Percentiles rank a stretch among this genome's conserved stretches.
Conservation (phyloP, 148 eudicot species). For the Rheum nobile region DNA sequence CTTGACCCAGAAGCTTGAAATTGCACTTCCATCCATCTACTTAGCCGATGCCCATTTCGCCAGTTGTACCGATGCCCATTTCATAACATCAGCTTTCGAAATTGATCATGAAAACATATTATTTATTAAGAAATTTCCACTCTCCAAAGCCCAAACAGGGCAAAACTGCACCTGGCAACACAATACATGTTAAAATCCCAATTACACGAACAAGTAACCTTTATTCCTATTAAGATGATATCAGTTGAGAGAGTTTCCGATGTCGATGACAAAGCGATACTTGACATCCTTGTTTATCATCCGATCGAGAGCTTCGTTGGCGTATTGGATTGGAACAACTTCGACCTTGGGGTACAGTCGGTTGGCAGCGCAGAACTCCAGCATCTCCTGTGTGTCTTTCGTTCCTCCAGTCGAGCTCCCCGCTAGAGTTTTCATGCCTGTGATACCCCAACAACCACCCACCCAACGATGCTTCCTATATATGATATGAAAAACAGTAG, state of each 20-base stretch:
- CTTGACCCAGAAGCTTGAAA: background rate
- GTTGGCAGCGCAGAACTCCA: conserved; percentile 56
- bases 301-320: conserved; percentile 71
- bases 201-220: too few relatives aligned
- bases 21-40: background rate
- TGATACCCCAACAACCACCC: too few relatives aligned
- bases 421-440: too few relatives aligned
- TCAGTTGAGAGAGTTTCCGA: conserved; percentile 45
- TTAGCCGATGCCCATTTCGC: background rate
- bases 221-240: background rate
- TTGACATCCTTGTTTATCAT: conserved; percentile 65
- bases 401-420: too few relatives aligned
- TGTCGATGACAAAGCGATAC: conserved; percentile 79
- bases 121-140: too few relatives aligned
- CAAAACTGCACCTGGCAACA: too few relatives aligned
- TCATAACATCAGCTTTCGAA: too few relatives aligned
- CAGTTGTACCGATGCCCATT: too few relatives aligned
- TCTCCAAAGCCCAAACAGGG: background rate
- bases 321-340: conserved; percentile 49
- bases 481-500: background rate
- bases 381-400: conserved; percentile 42
- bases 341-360: conserved; percentile 55
- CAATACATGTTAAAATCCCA: too few relatives aligned
- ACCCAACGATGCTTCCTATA: background rate
- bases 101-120: too few relatives aligned